Percentiles rank a stretch among this genome's conserved stretches.
These are phyloP conservation scores for Fusarium hostae DNA, from an alignment of 2,329 filamentous ascomycete species.

Conservation along the genomic window DNA sequence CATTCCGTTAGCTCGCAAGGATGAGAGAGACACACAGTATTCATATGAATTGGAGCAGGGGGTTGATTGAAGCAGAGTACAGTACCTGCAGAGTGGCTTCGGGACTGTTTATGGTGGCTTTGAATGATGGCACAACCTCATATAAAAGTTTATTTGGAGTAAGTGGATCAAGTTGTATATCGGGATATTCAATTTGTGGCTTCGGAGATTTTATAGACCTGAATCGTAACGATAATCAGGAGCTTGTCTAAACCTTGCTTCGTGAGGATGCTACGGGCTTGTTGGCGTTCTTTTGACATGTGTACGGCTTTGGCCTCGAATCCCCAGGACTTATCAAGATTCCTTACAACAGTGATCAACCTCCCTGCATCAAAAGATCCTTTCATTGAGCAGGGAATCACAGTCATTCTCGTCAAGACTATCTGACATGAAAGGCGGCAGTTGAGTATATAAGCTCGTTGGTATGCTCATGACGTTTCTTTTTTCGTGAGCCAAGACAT, in stretches of 20 bases:
- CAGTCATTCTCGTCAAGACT: not conserved
- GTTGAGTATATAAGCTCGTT: not conserved
- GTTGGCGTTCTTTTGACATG: not conserved
- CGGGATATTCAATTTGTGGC: not conserved
- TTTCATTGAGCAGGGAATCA: not conserved
- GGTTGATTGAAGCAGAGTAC: not conserved
- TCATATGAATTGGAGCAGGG: not conserved
- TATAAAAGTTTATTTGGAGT: too few relatives aligned
- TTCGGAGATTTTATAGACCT: not conserved
- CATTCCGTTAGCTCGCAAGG: not conserved
- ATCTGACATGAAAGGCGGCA: not conserved
- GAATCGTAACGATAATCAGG: not conserved
- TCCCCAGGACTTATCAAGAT: not conserved
- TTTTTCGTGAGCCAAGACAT: not conserved
- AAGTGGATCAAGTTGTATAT: not conserved
- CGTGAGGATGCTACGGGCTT: not conserved
- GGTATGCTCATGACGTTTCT: slow-evolving; percentile 1
- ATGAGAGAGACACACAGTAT: not conserved
- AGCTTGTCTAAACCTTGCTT: not conserved
- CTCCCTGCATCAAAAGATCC: not conserved
- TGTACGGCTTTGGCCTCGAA: not conserved
- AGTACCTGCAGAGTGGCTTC: not conserved
- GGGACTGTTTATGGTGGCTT: not conserved
- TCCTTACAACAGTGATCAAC: not conserved
- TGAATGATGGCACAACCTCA: not conserved